Evolutionary conservation across 768 basidiomycete species (phyloP), one percentile per base, ranked within the genome.

Genomic region (Multifurca ochricompacta): DNA sequence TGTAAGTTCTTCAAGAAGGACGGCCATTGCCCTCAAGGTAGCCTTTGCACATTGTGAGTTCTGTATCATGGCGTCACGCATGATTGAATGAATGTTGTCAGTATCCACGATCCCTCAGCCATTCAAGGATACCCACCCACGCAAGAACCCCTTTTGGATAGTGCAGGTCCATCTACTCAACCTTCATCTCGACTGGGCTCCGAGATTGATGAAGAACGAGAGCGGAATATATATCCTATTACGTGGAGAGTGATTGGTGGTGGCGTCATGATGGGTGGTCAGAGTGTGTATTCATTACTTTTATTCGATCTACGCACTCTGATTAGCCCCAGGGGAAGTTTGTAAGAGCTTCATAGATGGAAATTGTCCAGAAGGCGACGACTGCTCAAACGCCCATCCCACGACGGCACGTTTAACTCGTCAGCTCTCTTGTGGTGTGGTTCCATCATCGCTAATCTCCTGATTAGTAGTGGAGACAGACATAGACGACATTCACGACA

Each of bases 201-300:
- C 13, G 19, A 36, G 21, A n/a, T 11, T 19, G 48, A 53, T 16
- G 51, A 54, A 6, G 36, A 44, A 25, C 44, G 10, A 2, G 57
- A 67, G 63, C 37, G 67, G 71, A 62, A 80, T 54, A 83, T 72
- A 65, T 82, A 79, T 60, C 84, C 85, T 25, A 74, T 88, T 42
- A 74, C 77, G 4, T 88, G 86, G 86, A 75, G 86, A 39, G 85
- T 88, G 11, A 83, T 88, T 47, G 84, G 86, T 0, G 86, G 86
- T 13, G 86, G 86, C 3, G 86, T 87, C n/a, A 74, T 78, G 67
- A 75, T 87, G 73, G 77, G 75, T 56, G 78, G 67, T 11, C 59
- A 48, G 32, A 60, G 68, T 66, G 51, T 36, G 66, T 56, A 41
- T 14, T 35, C 8, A 36, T 23, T 27, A 10, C 35, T 14, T 40